Evolutionary conservation across 371 early-diverging fungal genomes (phyloP), one percentile per base, ranked within the genome.

Genomic region (Lichtheimia ramosa): DNA sequence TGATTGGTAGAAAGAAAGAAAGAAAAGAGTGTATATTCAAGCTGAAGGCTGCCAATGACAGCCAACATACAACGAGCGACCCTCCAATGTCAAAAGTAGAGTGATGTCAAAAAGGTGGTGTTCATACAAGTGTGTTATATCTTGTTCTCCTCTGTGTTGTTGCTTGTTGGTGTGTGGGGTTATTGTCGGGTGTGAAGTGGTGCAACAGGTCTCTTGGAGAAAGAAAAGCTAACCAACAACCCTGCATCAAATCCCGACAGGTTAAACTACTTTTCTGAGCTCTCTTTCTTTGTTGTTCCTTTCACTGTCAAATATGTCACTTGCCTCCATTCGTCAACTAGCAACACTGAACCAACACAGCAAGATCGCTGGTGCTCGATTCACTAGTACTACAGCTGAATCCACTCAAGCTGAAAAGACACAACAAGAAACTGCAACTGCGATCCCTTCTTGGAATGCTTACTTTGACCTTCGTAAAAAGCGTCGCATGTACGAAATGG

Each of bases 381-480:
- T 18, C 21, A 18, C 46, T n/a, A 18, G 18, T 14, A 54, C 54
- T 1, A 54, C 41, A 3, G 18, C 39, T 5, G 54, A 34, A 55
- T n/a, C 56, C n/a, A 3, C 43, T 7, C 15, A n/a, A 14, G 10
- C 28, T 2, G 43, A 55, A 43, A 15, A 43, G 18, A n/a, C 15
- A 15, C 25, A 51, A 16, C 51, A 49, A 6, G 13, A 18, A 25
- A 16, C 53, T 1, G 5, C 53, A 7, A 53, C 40, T 15, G 56
- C 39, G 41, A 71, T 75, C 56, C 64, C 70, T 23, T 74, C 83
- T 43, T 93, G 93, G 93, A 74, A 86, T 25, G 86, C 88, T 53
- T 95, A 92, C 71, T 95, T 95, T 71, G 69, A 75, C 25, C 66
- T 93, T 62, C 90, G 93, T 54, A 77, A 81, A 52, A 84, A 84